phyloP scores from a whole-genome alignment of 495 filamentous ascomycete species.

The Letharia columbiana region DNA sequence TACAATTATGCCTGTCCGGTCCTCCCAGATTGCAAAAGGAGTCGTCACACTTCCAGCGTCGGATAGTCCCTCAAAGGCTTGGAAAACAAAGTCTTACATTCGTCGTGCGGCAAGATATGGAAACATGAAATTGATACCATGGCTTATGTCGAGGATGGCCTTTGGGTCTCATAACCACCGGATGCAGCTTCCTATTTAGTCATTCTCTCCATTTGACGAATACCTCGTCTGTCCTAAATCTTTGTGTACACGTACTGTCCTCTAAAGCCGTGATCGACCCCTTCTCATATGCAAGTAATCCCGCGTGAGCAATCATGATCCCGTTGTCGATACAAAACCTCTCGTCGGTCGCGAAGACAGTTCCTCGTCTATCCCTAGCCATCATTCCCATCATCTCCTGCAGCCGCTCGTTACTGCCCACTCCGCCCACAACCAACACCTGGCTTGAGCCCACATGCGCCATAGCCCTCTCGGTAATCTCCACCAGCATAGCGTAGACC shows the following conservation, averaged over 20 bases:
- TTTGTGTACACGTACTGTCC: slow-evolving; percentile 84
- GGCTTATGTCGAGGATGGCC: background rate
- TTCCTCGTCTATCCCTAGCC: slow-evolving; percentile 83
- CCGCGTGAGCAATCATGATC: slow-evolving; percentile 99
- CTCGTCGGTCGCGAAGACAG: slow-evolving; percentile 90
- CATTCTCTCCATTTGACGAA: slow-evolving; percentile 82
- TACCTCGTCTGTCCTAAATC: slow-evolving; percentile 93
- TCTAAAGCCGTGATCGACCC: slow-evolving; percentile 68
- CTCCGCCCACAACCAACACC: slow-evolving; percentile 93
- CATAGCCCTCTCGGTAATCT: slow-evolving; percentile 98
- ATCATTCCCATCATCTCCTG: slow-evolving; percentile 98
- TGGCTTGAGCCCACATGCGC: slow-evolving; percentile 87
- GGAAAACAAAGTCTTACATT: background rate
- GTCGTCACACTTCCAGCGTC: background rate
- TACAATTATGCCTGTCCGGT: background rate
- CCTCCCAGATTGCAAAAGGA: background rate
- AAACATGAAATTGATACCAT: background rate
- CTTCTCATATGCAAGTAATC: slow-evolving; percentile 70
- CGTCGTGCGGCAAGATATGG: background rate
- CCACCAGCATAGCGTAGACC: slow-evolving; percentile 90
- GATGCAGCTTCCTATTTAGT: slow-evolving; percentile 7
- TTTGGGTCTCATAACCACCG: background rate
- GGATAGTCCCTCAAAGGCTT: background rate
- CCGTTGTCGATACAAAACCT: slow-evolving; percentile 98
- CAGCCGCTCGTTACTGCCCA: slow-evolving; percentile 91